Evolutionary conservation across 2,329 filamentous ascomycete species (phyloP).

Genomic region (Immersiporthe knoxdaviesiana): DNA sequence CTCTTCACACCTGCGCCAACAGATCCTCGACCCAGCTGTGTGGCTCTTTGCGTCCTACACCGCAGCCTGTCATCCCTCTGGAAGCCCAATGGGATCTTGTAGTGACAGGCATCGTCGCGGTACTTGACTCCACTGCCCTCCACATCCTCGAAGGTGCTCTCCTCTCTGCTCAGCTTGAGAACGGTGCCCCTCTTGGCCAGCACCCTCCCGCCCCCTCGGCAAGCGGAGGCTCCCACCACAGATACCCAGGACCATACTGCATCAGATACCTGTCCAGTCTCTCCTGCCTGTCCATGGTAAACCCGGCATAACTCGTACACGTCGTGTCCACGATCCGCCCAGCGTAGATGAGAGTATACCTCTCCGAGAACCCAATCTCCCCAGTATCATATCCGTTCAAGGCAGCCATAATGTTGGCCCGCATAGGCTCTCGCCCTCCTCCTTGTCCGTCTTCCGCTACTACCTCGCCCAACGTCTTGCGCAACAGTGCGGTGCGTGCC

Average conservation of each 20-base stretch:
- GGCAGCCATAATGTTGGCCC: conserved; percentile 46
- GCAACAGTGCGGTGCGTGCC: conserved; percentile 40
- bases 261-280: conserved; percentile 45
- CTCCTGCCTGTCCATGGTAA: conserved; percentile 42
- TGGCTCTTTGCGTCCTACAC: conserved; percentile 1
- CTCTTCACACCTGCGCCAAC: neutral
- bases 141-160: neutral
- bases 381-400: conserved; percentile 46
- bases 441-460: neutral
- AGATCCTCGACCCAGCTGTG: neutral
- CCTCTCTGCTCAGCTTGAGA: conserved; percentile 28
- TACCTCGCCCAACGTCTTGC: conserved; percentile 5
- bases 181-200: conserved; percentile 40
- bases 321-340: conserved; percentile 46
- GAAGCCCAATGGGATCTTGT: conserved; percentile 38
- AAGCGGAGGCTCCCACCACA: conserved; percentile 52
- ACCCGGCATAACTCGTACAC: conserved; percentile 43
- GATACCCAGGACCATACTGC: conserved; percentile 45
- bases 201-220: conserved; percentile 22
- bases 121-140: conserved; percentile 28
- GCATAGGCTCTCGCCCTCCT: conserved; percentile 40
- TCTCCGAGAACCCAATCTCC: conserved; percentile 43
- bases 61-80: conserved; percentile 30
- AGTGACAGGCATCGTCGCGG: conserved; percentile 38
- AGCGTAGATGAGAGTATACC: conserved; percentile 48